Base-by-base conservation (phyloP, 73 alveolate genomes). In the Paramecium pentaurelia region DNA sequence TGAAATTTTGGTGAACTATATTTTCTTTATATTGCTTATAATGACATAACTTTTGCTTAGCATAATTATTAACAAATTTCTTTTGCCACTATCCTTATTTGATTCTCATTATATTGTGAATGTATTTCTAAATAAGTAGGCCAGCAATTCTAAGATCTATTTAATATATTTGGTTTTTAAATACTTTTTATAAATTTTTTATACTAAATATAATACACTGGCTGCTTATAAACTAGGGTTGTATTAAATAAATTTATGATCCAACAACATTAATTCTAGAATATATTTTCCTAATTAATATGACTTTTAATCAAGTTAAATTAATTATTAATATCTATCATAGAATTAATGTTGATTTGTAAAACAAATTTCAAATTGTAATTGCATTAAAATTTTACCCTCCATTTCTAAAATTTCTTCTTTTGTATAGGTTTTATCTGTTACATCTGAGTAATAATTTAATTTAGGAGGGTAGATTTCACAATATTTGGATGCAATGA, bases 401-500 rank as follows among this genome's bases (percentile, higher is more conserved):
- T 97, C 99, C 97, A 93, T 90, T 40, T 95, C 93, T 49, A 95
- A 86, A 22, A 95, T 77, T 47, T 96, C 96, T 27, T 93, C 93
- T 51, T 95, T 93, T 71, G 95, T 86, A 77, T 96, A 96, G 34
- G 97, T 95, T 60, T 90, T 92, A 59, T 96, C 97, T 32, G 97
- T 93, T 22, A 95, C 94, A 71, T 95, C 93, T 8, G 92, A 95
- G 51, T 93, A 95, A 86, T 96, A 97, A 58, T 93, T 95, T 44
- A 96, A 92, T 80, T 95, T 95, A 30, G 98, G 98, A 44, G 98
- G 94, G 44, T 95, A 95, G 47, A 95, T 96, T 59, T 96, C 98
- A 47, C 95, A 97, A 86, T 96, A 96, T 70, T 96, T 96, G 9
- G 96, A 93, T 20, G 99, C 99, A 20, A 96, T 95, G 80, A 96